Base-by-base conservation (phyloP, 352 stramenopile species). In the Hyaloperonospora brassicae region DNA sequence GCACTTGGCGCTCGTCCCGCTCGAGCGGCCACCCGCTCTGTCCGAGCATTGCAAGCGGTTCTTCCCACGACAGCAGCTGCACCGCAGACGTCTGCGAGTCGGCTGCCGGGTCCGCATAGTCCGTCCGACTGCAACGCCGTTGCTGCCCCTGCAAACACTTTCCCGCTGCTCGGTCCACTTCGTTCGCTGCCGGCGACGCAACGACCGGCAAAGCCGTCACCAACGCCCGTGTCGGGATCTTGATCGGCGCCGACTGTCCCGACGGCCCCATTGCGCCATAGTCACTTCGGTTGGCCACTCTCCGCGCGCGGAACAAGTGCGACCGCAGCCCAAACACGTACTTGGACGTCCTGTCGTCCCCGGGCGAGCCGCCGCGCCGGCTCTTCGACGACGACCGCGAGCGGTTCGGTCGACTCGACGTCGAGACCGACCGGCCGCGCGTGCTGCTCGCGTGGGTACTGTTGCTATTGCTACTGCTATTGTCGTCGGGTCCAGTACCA, bases 41-140 rank as follows among this genome's bases (percentile, higher is more conserved):
- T 0, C 43, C 52, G 12, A 74, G 53, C 72, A 85, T 88, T 38
- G 72, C 63, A 24, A 65, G 61, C 9, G 78, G 75, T 38, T 86
- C 73, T 50, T 86, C 75, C 78, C 78, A 86, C 31, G 78, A 85
- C 22, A 84, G 39, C 50, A 88, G 45, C 31, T 77, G 73, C 39
- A 68, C 55, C 47, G 63, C 47, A 1, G 54, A 57, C 54, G 67
- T 51, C 7, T 68, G 62, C 0, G 36, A 44, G 8, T 56, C 55
- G 27, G 52, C 58, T 10, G 51, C 59, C 23, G 47, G 55, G 45
- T 62, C 46, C 25, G 61, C 57, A 34, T 68, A 48, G 48, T 60
- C 39, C 17, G 46, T 70, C 36, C 2, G 4, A 27, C 65, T 61
- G 44, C 46, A 47, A 1, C 48, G 42, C 17, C 54, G 49, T 12